Percentiles rank a stretch among this genome's conserved stretches.
Conservation (phyloP, 2,329 filamentous ascomycete genomes). For the Epichloe uncinata region DNA sequence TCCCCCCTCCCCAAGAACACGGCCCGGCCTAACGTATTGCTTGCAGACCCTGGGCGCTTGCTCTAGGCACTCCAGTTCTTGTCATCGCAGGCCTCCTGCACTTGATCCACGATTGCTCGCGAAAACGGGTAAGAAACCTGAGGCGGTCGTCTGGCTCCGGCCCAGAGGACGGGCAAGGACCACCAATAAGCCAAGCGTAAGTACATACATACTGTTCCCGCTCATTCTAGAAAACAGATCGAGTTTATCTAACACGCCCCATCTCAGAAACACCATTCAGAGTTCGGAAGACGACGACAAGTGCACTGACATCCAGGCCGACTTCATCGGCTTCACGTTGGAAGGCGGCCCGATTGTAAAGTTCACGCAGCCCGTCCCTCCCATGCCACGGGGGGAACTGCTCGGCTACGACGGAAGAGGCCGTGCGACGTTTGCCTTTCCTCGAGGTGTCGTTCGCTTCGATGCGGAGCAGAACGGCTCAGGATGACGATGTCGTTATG, state of each 20-base stretch:
- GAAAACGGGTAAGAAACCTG: slow-evolving; percentile 22
- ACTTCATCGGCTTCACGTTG: slow-evolving; percentile 31
- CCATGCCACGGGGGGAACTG: slow-evolving; percentile 17
- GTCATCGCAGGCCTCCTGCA: slow-evolving; percentile 42
- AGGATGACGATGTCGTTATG: background rate
- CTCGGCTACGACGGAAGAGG: slow-evolving; percentile 23
- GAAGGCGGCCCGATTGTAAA: slow-evolving; percentile 33
- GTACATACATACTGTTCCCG: slow-evolving; percentile 6
- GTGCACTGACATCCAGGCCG: slow-evolving; percentile 18
- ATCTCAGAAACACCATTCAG: slow-evolving; percentile 22
- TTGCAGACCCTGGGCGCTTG: slow-evolving; percentile 40
- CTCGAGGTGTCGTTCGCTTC: slow-evolving; percentile 21
- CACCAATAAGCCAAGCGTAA: slow-evolving; percentile 32
- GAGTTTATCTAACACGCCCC: background rate
- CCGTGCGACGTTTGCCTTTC: slow-evolving; percentile 26
- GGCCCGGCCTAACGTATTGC: slow-evolving; percentile 1
- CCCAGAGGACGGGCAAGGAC: slow-evolving; percentile 15
- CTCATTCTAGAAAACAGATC: background rate
- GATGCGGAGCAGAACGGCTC: slow-evolving; percentile 11
- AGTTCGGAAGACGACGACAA: slow-evolving; percentile 20
- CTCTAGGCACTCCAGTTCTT: slow-evolving; percentile 45
- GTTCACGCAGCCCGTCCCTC: slow-evolving; percentile 23
- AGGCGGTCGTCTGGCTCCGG: slow-evolving; percentile 12
- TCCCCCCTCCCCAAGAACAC: background rate
- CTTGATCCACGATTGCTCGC: slow-evolving; percentile 29